A percentile compares a stretch with the other conserved stretches of the same genome.
phyloP scores from a whole-genome alignment of 441 rosid genomes.

The Populus hybrid region DNA sequence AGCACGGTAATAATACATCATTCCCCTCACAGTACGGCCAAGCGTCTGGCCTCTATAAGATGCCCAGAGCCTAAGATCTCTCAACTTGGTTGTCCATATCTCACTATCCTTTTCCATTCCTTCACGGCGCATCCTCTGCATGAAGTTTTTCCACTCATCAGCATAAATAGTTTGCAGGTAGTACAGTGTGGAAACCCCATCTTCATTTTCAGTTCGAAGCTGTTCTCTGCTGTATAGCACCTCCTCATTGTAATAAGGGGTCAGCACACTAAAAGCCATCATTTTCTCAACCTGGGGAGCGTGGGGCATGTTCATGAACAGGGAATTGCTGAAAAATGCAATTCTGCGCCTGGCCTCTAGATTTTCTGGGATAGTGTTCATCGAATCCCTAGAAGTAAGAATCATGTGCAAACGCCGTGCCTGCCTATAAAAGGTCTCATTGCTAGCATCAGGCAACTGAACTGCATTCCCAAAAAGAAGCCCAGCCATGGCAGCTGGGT shows the following conservation, averaged over 20 bases:
- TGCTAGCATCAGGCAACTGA: conserved; percentile 56
- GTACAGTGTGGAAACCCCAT: conserved; percentile 82
- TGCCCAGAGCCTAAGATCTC: conserved; percentile 92
- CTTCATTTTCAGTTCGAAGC: conserved; percentile 76
- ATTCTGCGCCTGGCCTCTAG: conserved; percentile 89
- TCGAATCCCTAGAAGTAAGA: conserved; percentile 74
- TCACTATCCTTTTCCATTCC: conserved; percentile 67
- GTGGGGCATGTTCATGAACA: conserved; percentile 92
- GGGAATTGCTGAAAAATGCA: conserved; percentile 92
- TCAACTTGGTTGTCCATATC: conserved; percentile 59
- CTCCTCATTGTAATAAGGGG: conserved; percentile 91
- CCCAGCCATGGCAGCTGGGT: conserved; percentile 57
- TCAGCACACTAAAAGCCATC: conserved; percentile 88
- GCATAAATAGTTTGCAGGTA: conserved; percentile 81
- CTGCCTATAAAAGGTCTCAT: conserved; percentile 71
- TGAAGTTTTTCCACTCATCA: conserved; percentile 87
- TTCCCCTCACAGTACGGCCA: conserved; percentile 84
- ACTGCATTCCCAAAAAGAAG: conserved; percentile 66
- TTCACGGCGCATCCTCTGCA: conserved; percentile 81
- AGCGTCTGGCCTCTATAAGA: conserved; percentile 93
- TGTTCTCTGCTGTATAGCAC: conserved; percentile 83
- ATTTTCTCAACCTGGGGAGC: conserved; percentile 97
- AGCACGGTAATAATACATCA: conserved; percentile 92
- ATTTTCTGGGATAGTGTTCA: conserved; percentile 76
- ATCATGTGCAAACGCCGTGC: conserved; percentile 77